Percentiles rank a stretch among this genome's conserved stretches.
phyloP scores from a whole-genome alignment of 805 yeast species.

The Cyberlindnera mycetangii region DNA sequence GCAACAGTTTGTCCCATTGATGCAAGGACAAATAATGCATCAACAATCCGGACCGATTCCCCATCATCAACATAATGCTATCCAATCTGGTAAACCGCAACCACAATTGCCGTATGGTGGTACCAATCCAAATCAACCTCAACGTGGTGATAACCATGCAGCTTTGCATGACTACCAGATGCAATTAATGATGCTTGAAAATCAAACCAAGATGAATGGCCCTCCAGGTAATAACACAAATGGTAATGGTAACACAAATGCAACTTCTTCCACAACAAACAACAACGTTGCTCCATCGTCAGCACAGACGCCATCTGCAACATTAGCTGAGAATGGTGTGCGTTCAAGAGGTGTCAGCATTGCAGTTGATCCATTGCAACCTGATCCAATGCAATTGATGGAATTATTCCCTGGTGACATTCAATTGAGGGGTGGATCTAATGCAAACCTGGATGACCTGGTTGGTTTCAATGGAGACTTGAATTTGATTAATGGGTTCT shows the following conservation, averaged over 20 bases:
- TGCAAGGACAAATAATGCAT: slow-evolving; percentile 8
- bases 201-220: slow-evolving; percentile 51
- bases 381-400: slow-evolving; percentile 25
- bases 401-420: slow-evolving; percentile 25
- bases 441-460: slow-evolving; percentile 10
- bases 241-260: not conserved
- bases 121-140: slow-evolving; percentile 8
- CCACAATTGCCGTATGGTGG: slow-evolving; percentile 12
- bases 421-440: not conserved
- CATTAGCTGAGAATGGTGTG: not conserved
- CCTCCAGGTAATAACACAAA: not conserved
- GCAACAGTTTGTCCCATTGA: slow-evolving; percentile 11
- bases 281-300: not conserved
- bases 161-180: slow-evolving; percentile 81
- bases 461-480: slow-evolving; percentile 16
- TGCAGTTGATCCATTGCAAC: slow-evolving; percentile 28
- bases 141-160: slow-evolving; percentile 30
- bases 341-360: slow-evolving; percentile 8
- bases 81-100: not conserved
- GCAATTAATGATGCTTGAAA: slow-evolving; percentile 72
- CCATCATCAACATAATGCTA: slow-evolving; percentile 1
- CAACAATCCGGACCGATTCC: slow-evolving; percentile 1
- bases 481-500: slow-evolving; percentile 14
- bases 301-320: not conserved
- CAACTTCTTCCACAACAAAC: too few relatives aligned